Evolutionary conservation across 164 flowering plant genomes (phyloP), one percentile per base, ranked within the genome.

Genomic region (Buxus sempervirens): DNA sequence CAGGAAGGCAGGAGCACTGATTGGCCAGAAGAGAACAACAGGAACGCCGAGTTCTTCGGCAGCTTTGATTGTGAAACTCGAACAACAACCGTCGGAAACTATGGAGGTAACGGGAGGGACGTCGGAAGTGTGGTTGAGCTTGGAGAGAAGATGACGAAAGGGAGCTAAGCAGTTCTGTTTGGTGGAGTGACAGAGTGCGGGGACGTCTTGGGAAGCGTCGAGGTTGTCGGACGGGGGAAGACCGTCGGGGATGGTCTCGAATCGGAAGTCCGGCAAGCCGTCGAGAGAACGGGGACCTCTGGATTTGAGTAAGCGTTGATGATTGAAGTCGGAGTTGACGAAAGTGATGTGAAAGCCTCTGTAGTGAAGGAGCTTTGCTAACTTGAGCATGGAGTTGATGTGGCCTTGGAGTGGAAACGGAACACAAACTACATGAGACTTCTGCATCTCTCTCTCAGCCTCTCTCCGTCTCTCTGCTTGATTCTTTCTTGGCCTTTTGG

Each of bases 201-300:
- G 70, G 0, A 73, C 25, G 53, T 72, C 70, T 27, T 76, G 79
- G 25, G 76, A 72, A 32, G 67, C 73, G 23, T 76, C 70, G 42
- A 55, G 25, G 38, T 38, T 65, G 51, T 66, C 75, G 16, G 70
- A 23, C 6, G 59, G 56, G 1, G 81, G 79, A 22, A 81, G 78
- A 25, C 83, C 83, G 16, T 81, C 83, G 16, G 83, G 79, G 48
- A 81, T 81, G 60, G 83, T 36, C 9, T 61, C 67, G 68, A 81
- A 81, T 0, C 70, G 67, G 25, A 81, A 81, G 38, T 67, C 64
- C 24, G 79, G 78, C 20, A 71, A 69, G 65, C 73, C 73, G 13
- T 62, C 60, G 32, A 73, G 67, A 61, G 76, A 32, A 65, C 65
- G 25, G 48, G 79, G 74, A 22, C 79, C 83, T 38, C 73, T n/a